Conservation (phyloP, 1,139 yeast genomes). For the Taphrina flavorubra region DNA sequence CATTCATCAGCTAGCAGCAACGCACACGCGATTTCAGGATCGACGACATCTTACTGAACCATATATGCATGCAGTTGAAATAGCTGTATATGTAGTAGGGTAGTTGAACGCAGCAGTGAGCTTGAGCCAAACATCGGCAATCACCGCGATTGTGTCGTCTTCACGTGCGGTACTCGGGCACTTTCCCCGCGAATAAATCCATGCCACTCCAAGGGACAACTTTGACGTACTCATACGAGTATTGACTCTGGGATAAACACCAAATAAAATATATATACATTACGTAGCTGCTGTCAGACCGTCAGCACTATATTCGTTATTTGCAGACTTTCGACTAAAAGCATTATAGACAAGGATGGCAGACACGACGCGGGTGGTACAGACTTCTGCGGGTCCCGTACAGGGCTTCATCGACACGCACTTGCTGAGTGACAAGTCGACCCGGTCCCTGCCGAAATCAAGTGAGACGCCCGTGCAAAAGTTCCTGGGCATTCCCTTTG, state of each 20-base stretch:
- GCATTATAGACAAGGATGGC: slow-evolving; percentile 1
- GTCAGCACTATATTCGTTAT: no score
- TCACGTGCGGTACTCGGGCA: not conserved
- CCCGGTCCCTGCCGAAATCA: not conserved
- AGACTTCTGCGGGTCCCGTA: slow-evolving; percentile 35
- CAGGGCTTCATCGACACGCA: slow-evolving; percentile 39
- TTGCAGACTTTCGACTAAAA: no score
- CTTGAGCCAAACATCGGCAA: not conserved
- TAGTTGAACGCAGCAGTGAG: no score
- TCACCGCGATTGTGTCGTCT: not conserved
- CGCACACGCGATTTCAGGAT: no score
- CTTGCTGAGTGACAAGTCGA: slow-evolving; percentile 18
- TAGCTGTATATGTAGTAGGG: no score
- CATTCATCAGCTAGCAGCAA: no score
- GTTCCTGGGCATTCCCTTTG: slow-evolving; percentile 35
- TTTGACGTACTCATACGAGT: no score
- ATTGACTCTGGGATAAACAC: no score
- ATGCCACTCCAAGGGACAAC: not conserved
- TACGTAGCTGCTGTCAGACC: no score
- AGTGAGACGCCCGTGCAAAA: slow-evolving; percentile 27
- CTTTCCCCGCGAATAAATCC: slow-evolving; percentile 2
- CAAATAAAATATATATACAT: no score
- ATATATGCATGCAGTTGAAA: no score
- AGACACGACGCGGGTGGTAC: slow-evolving; percentile 19
- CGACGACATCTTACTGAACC: no score